Evolutionary conservation across 2,329 filamentous ascomycete genomes (phyloP).

Genomic region (Ophiostoma piceae): DNA sequence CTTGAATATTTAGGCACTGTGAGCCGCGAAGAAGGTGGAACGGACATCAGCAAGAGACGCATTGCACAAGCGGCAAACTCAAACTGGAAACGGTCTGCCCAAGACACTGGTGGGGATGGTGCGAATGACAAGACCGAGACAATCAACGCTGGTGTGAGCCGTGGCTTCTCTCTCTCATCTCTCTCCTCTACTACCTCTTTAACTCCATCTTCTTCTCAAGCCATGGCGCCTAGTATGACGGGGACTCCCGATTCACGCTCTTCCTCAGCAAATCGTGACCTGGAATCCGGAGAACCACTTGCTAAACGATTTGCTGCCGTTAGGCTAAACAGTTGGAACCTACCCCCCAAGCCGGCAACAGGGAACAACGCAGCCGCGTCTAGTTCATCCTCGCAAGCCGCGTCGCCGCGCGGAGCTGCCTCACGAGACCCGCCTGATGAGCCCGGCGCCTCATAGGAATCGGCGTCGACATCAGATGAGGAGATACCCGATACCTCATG

Average conservation of each 20-base stretch:
- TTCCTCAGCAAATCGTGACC: conserved; percentile 29
- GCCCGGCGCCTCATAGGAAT: neutral
- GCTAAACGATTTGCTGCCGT: conserved; percentile 63
- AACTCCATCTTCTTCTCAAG: conserved; percentile 4
- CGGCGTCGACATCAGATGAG: neutral
- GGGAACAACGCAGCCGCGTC: neutral
- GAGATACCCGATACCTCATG: neutral
- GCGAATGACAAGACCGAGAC: neutral
- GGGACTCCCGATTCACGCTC: conserved; percentile 28
- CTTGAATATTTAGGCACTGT: conserved; percentile 19
- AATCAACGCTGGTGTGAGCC: neutral
- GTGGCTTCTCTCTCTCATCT: conserved; percentile 11
- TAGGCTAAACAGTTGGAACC: conserved; percentile 48
- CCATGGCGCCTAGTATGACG: neutral
- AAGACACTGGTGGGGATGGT: conserved; percentile 12
- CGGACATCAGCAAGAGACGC: conserved; percentile 13
- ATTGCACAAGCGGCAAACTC: conserved; percentile 14
- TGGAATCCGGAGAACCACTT: conserved; percentile 48
- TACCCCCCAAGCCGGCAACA: neutral
- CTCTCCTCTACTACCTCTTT: conserved; percentile 8
- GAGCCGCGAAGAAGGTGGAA: conserved; percentile 8
- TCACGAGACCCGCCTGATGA: neutral
- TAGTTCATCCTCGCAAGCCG: neutral
- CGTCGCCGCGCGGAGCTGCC: neutral
- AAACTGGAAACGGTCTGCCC: conserved; percentile 4